Evolutionary conservation across 768 basidiomycete genomes (phyloP).

Genomic region (Boletellus ananas): DNA sequence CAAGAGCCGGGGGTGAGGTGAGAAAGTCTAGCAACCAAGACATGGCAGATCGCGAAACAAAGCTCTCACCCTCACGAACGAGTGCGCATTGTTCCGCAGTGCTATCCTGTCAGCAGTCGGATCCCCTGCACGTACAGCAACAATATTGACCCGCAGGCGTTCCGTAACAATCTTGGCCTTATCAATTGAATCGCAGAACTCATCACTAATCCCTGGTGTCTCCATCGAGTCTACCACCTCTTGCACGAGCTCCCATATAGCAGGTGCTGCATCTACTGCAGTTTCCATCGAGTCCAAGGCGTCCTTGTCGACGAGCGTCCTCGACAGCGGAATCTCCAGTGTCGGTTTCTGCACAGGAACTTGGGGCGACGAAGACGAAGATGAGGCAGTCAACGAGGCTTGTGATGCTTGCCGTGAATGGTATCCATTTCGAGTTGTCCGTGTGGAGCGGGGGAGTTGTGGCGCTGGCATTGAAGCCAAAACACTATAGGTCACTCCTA

Average conservation of each 20-base stretch:
- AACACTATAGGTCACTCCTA: slow-evolving; percentile 4
- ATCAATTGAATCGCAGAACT: slow-evolving; percentile 52
- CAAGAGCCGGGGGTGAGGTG: neutral
- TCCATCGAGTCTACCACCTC: slow-evolving; percentile 65
- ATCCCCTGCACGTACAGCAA: slow-evolving; percentile 54
- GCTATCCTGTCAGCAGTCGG: slow-evolving; percentile 52
- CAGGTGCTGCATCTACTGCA: slow-evolving; percentile 76
- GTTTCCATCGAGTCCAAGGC: slow-evolving; percentile 73
- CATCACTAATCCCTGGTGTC: slow-evolving; percentile 37
- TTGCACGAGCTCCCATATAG: slow-evolving; percentile 79
- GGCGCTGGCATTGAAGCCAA: slow-evolving; percentile 10
- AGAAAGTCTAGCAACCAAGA: neutral
- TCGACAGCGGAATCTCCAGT: slow-evolving; percentile 52
- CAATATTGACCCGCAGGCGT: slow-evolving; percentile 56
- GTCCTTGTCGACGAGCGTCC: slow-evolving; percentile 71
- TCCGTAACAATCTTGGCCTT: slow-evolving; percentile 63
- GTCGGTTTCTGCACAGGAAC: slow-evolving; percentile 30
- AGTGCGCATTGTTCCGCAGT: slow-evolving; percentile 72
- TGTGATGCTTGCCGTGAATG: slow-evolving; percentile 46
- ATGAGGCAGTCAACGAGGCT: slow-evolving; percentile 38
- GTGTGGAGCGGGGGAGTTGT: slow-evolving; percentile 10
- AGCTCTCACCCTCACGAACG: slow-evolving; percentile 70
- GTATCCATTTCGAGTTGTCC: slow-evolving; percentile 11
- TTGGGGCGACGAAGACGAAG: slow-evolving; percentile 34
- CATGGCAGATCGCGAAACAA: neutral